Conservation (phyloP, 1,284 basidiomycete species). For the Ustilago hordei region DNA sequence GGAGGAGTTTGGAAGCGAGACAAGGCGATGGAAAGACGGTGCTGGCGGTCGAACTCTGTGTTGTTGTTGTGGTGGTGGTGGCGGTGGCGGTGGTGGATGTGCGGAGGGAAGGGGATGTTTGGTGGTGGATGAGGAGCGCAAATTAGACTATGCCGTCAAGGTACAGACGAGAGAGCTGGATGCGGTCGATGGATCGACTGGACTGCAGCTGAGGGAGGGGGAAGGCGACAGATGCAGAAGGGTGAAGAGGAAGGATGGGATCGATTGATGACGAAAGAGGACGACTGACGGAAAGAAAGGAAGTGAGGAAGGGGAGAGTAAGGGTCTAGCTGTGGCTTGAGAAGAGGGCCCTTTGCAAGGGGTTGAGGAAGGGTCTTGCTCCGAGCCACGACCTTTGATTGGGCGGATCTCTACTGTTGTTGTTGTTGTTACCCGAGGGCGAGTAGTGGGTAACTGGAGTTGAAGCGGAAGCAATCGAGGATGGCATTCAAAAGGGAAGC, state of each 20-base stretch:
- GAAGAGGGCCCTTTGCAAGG: constrained; percentile 9
- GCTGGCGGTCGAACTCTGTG: constrained; percentile 1
- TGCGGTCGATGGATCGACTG: constrained; percentile 3
- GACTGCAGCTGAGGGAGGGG: constrained; percentile 2
- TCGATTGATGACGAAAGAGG: constrained; percentile 39
- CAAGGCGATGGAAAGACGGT: constrained; percentile 5
- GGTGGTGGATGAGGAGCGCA: constrained; percentile 4
- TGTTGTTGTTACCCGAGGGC: neutral
- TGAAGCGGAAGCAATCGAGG: neutral
- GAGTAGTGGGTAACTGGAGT: neutral
- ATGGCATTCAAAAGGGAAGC: neutral
- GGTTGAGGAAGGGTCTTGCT: constrained; percentile 15
- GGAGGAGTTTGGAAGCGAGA: constrained; percentile 5
- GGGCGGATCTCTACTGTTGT: neutral
- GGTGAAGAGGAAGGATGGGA: neutral
- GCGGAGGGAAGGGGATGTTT: constrained; percentile 4
- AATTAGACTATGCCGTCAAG: constrained; percentile 4
- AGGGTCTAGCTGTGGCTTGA: constrained; percentile 43
- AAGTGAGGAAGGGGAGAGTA: constrained; percentile 1
- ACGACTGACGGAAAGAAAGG: constrained; percentile 5
- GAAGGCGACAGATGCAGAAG: constrained; percentile 1
- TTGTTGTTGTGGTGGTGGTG: neutral
- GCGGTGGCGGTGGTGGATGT: neutral
- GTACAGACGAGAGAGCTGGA: constrained; percentile 7
- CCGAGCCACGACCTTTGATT: constrained; percentile 9